Conservation (phyloP, 2,329 filamentous ascomycete genomes). For the Nigrospora oryzae region DNA sequence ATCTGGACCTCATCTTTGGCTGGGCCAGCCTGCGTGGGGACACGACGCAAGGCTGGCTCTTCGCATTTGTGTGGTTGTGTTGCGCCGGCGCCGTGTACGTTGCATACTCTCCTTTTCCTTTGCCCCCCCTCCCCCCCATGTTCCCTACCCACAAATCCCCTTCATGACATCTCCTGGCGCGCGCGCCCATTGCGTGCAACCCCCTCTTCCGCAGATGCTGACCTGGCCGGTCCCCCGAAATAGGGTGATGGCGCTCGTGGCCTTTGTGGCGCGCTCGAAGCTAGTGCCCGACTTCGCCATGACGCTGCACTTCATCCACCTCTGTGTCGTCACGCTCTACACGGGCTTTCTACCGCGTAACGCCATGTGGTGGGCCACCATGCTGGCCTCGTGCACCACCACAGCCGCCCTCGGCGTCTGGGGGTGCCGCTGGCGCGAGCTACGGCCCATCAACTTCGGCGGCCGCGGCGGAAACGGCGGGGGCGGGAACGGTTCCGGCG, state of each 20-base stretch:
- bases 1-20: constrained; percentile 45
- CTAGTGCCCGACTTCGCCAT: constrained; percentile 91
- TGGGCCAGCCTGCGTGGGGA: constrained; percentile 52
- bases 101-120: not conserved
- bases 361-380: constrained; percentile 75
- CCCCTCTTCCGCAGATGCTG: not conserved
- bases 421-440: constrained; percentile 84
- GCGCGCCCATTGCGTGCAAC: too few species aligned
- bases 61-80: constrained; percentile 47
- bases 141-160: constrained; percentile 1
- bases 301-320: constrained; percentile 77
- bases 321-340: constrained; percentile 71
- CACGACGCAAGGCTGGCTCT: constrained; percentile 53
- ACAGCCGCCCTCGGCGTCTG: constrained; percentile 66
- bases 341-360: constrained; percentile 67
- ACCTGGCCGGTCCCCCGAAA: not conserved
- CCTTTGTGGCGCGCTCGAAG: constrained; percentile 82
- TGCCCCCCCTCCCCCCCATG: not conserved
- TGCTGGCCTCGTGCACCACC: constrained; percentile 35
- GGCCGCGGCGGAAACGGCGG: constrained; percentile 34
- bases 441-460: constrained; percentile 82
- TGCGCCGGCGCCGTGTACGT: constrained; percentile 46
- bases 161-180: not conserved
- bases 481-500: constrained; percentile 25
- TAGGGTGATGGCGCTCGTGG: constrained; percentile 75